Percentiles rank a stretch among this genome's conserved stretches.
These are phyloP conservation scores for Ceratobasidium sp. DNA, from an alignment of 1,284 basidiomycete genomes.

Conservation along the genomic window DNA sequence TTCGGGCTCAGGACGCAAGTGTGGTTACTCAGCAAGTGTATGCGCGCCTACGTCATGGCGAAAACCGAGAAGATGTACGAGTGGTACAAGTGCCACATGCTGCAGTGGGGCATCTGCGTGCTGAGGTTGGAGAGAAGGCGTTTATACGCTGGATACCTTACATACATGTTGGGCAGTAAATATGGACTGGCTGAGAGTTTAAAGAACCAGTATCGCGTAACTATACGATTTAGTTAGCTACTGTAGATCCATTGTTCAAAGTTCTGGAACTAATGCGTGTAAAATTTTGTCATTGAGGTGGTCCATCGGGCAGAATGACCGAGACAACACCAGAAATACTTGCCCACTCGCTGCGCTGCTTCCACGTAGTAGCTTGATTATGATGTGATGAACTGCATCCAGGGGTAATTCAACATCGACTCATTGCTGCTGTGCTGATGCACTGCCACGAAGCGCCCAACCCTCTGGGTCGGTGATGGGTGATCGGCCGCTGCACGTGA, in stretches of 20 bases:
- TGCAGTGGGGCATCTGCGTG: not conserved
- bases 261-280: too few relatives aligned
- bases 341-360: not conserved
- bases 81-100: not conserved
- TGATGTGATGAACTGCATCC: not conserved
- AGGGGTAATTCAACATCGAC: not conserved
- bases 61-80: not conserved
- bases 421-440: not conserved
- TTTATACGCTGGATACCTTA: not conserved
- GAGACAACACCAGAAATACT: not conserved
- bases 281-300: not conserved
- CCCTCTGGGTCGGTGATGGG: constrained; percentile 10
- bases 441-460: constrained; percentile 24
- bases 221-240: too few relatives aligned
- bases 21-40: not conserved
- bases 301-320: not conserved
- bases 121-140: not conserved
- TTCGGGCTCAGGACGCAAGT: not conserved
- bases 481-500: not conserved
- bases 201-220: too few relatives aligned
- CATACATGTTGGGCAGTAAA: not conserved
- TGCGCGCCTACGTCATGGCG: not conserved
- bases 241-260: too few relatives aligned
- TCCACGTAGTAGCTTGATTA: not conserved
- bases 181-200: too few relatives aligned